Evolutionary conservation across 75 land plant genomes (phyloP).

Genomic region (Sequoiadendron giganteum): DNA sequence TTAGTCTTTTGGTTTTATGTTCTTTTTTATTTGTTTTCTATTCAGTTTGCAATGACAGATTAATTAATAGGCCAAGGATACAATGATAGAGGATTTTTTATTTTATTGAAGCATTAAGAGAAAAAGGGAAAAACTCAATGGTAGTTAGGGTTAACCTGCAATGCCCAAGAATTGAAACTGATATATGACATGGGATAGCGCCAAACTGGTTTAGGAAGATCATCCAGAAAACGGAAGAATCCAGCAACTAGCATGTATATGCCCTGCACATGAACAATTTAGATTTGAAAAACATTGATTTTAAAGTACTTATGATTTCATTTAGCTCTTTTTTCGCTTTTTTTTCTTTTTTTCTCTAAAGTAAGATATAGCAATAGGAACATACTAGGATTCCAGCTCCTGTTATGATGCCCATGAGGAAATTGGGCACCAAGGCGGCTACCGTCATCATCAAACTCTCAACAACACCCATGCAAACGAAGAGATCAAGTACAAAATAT

Average conservation of each 20-base stretch:
- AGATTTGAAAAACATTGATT: background rate
- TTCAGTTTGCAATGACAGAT: background rate
- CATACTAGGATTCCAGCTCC: constrained; percentile 53
- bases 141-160: constrained; percentile 29
- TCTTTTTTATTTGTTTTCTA: background rate
- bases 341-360: too few species aligned
- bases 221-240: constrained; percentile 40
- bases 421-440: constrained; percentile 50
- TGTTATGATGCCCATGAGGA: constrained; percentile 60
- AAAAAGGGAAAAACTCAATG: background rate
- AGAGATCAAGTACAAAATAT: constrained; percentile 50
- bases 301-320: background rate
- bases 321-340: background rate
- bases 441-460: constrained; percentile 66
- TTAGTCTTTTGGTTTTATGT: background rate
- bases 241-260: constrained; percentile 52
- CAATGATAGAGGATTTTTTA: background rate
- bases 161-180: constrained; percentile 46
- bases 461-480: constrained; percentile 30
- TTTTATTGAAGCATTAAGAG: background rate
- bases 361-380: background rate
- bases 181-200: constrained; percentile 52
- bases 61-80: background rate
- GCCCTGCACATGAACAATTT: constrained; percentile 20
- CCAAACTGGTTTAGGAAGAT: constrained; percentile 46